Evolutionary conservation across 208 protist genomes (phyloP).

Genomic region (Leishmania tropica): DNA sequence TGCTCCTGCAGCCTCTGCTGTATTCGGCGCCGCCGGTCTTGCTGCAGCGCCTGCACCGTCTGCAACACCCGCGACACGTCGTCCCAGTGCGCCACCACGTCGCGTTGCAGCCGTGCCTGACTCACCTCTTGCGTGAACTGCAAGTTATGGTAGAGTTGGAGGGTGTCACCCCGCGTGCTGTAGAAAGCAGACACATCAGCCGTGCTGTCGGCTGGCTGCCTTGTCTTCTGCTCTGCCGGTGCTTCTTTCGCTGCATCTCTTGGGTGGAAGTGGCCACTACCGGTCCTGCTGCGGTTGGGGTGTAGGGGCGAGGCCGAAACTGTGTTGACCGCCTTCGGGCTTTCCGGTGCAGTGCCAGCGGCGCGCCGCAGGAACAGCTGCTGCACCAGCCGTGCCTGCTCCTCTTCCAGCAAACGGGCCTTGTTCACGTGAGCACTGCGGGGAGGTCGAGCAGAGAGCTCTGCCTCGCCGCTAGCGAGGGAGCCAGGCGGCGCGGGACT

Average conservation of each 20-base stretch:
- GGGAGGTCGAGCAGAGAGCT: background rate
- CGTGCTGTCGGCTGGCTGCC: background rate
- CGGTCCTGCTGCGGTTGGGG: background rate
- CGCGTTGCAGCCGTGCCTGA: slow-evolving; percentile 43
- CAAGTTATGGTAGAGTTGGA: slow-evolving; percentile 52
- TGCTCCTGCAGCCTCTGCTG: slow-evolving; percentile 28
- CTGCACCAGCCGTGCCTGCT: slow-evolving; percentile 21
- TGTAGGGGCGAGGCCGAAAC: background rate
- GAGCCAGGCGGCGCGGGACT: background rate
- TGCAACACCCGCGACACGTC: slow-evolving; percentile 68
- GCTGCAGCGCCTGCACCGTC: slow-evolving; percentile 57
- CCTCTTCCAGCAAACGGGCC: slow-evolving; percentile 16
- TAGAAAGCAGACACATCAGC: background rate
- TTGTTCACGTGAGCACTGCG: background rate
- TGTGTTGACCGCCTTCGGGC: background rate
- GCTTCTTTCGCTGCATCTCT: background rate
- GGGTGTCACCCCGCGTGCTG: slow-evolving; percentile 6
- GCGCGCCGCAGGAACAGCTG: slow-evolving; percentile 20
- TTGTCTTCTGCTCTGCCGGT: too few relatives aligned
- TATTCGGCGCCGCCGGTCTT: slow-evolving; percentile 49
- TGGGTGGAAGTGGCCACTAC: background rate
- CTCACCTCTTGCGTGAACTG: slow-evolving; percentile 50
- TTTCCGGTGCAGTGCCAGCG: background rate
- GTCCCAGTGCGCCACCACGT: slow-evolving; percentile 59
- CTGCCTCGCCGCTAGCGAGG: background rate